Base-by-base conservation (phyloP, 2,329 filamentous ascomycete genomes). In the Dendryphion nanum region DNA sequence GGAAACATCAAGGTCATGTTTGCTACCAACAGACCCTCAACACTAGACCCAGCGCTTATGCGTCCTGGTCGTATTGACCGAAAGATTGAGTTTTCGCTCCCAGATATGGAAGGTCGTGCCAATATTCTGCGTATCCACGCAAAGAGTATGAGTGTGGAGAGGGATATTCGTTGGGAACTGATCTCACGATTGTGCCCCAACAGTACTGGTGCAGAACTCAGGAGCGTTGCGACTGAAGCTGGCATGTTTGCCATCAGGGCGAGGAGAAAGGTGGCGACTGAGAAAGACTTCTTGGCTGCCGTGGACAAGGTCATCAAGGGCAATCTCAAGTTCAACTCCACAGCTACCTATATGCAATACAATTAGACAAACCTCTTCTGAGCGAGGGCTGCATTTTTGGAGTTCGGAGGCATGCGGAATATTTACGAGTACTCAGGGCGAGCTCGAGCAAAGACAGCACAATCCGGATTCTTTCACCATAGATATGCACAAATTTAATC, bases 1-100 rank as follows among this genome's bases (percentile, higher is more conserved):
- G 91, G 91, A 66, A 97, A 97, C 70, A 97, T 97, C 78, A 97
- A 97, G 73, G 91, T 97, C 70, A 97, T 97, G 91, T 97, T 97
- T 62, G 91, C 91, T 41, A 97, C 91, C 64, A 97, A 97, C 78
- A 79, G 91, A 67, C 91, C 91, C 3, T 95, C 89, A 4, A 97
- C 91, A 4, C 78, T 97, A 38, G 91, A 97, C 63, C 91, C 91
- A n/a, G 91, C 91, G 3, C 78, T 97, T 49, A 96, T 97, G 89
- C 81, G 91, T 73, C 91, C 91, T 8, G 91, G 91, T 20, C 90
- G 91, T 78, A 97, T 97, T 60, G 91, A 97, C 69, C 82, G 93
- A 60, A 98, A 98, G 79, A 98, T 98, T 57, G 93, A 98, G 70
- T 98, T 98, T 75, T 91, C 89, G 1, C 79, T 98, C 17, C 93